These are phyloP conservation scores for Pyrenophora graminea DNA, from an alignment of 2,329 filamentous ascomycete species.

Conservation along the genomic window DNA sequence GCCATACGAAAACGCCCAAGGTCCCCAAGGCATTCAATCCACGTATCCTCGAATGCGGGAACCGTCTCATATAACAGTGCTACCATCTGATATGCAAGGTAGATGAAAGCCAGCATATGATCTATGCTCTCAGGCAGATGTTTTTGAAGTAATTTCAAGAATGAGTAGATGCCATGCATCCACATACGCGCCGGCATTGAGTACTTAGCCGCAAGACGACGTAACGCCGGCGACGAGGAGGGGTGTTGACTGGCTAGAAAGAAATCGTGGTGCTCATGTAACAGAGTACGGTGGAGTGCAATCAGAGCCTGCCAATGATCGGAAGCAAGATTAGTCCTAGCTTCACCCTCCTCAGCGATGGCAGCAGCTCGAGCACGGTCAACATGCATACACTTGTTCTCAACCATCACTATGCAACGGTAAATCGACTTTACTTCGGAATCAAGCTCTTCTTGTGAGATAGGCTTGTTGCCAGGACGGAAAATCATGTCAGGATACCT, in stretches of 20 bases:
- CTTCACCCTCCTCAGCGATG: constrained; percentile 54
- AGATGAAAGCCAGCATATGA: constrained; percentile 90
- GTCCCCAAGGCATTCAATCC: constrained; percentile 92
- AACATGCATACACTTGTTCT: constrained; percentile 84
- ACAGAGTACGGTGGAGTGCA: constrained; percentile 75
- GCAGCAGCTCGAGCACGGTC: constrained; percentile 59
- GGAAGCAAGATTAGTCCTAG: constrained; percentile 51
- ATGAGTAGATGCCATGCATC: constrained; percentile 87
- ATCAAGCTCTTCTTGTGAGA: constrained; percentile 77
- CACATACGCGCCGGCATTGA: constrained; percentile 94
- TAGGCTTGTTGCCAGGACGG: constrained; percentile 68
- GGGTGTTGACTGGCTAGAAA: constrained; percentile 85
- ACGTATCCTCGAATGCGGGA: constrained; percentile 79
- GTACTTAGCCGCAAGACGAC: constrained; percentile 75
- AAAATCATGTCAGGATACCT: constrained; percentile 50
- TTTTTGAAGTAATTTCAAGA: constrained; percentile 70
- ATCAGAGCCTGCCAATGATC: constrained; percentile 87
- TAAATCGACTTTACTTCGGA: constrained; percentile 85
- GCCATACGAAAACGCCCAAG: constrained; percentile 86
- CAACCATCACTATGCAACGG: constrained; percentile 80
- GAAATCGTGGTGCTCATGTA: constrained; percentile 69
- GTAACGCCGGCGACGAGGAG: constrained; percentile 69
- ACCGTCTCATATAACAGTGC: constrained; percentile 85
- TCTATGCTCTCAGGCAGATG: constrained; percentile 77
- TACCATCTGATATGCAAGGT: constrained; percentile 88